phyloP scores from a whole-genome alignment of 176 grass and related monocot genomes.

The Carex littledalei region DNA sequence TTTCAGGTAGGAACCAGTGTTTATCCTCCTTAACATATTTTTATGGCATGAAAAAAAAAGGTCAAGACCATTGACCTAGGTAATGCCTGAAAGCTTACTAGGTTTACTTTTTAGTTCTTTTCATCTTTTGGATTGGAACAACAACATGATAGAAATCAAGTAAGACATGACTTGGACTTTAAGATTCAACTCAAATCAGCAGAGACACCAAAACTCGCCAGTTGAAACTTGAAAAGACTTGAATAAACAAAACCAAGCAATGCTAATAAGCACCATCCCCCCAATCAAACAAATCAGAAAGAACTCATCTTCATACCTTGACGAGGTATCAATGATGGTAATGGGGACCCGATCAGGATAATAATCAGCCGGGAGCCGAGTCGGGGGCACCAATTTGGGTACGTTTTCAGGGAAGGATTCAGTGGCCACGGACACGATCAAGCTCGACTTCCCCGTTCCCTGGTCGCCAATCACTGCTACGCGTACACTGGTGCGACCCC shows the following conservation, averaged over 20 bases:
- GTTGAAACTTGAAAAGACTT: background rate
- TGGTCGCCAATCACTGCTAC: constrained; percentile 78
- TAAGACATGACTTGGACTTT: background rate
- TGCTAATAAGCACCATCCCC: background rate
- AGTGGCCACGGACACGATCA: constrained; percentile 73
- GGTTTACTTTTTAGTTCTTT: background rate
- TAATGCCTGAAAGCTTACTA: background rate
- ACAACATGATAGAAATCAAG: background rate
- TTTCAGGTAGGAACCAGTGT: background rate
- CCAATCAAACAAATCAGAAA: background rate
- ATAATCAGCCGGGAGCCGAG: constrained; percentile 77
- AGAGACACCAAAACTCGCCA: background rate
- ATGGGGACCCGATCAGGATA: constrained; percentile 91
- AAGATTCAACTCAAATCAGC: background rate
- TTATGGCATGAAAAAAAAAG: background rate
- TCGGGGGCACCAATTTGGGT: constrained; percentile 59
- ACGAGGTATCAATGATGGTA: constrained; percentile 90
- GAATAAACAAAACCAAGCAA: background rate
- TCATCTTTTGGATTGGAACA: background rate
- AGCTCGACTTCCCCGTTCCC: constrained; percentile 87
- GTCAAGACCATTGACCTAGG: background rate
- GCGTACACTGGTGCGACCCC: constrained; percentile 59
- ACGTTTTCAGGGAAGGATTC: constrained; percentile 81
- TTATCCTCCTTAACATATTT: background rate
- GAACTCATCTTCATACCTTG: constrained; percentile 27